These are phyloP conservation scores for Botrytis sinoallii DNA, from an alignment of 2,329 filamentous ascomycete genomes.

Conservation along the genomic window DNA sequence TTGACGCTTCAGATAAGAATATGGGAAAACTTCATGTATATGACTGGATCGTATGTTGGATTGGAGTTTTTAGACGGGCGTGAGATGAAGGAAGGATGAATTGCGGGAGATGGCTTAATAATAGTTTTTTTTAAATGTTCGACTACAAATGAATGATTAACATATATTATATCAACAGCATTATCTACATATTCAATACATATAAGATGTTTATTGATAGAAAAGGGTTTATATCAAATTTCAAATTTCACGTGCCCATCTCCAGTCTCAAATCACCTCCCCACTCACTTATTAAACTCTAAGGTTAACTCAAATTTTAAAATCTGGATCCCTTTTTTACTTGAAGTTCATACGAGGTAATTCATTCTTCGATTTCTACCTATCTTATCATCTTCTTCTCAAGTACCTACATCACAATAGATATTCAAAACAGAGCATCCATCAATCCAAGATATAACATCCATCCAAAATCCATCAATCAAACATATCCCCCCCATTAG, in stretches of 20 bases:
- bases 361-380: neutral
- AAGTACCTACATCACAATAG: neutral
- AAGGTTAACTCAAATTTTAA: neutral
- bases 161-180: neutral
- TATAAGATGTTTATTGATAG: neutral
- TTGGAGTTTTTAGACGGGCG: neutral
- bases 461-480: neutral
- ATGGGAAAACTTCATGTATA: slow-evolving; percentile 6
- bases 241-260: neutral
- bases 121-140: neutral
- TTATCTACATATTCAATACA: neutral
- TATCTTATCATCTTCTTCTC: neutral
- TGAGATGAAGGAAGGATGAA: neutral
- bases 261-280: neutral
- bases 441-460: neutral
- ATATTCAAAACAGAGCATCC: neutral
- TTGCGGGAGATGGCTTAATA: neutral
- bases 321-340: neutral
- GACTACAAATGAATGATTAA: neutral
- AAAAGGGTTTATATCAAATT: neutral
- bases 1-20: neutral
- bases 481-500: neutral
- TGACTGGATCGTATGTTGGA: slow-evolving; percentile 21
- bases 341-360: neutral
- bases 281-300: neutral